A percentile compares a stretch with the other conserved stretches of the same genome.
Evolutionary conservation across 2,329 filamentous ascomycete species (phyloP).

Genomic region (Cladosporium sphaerospermum): DNA sequence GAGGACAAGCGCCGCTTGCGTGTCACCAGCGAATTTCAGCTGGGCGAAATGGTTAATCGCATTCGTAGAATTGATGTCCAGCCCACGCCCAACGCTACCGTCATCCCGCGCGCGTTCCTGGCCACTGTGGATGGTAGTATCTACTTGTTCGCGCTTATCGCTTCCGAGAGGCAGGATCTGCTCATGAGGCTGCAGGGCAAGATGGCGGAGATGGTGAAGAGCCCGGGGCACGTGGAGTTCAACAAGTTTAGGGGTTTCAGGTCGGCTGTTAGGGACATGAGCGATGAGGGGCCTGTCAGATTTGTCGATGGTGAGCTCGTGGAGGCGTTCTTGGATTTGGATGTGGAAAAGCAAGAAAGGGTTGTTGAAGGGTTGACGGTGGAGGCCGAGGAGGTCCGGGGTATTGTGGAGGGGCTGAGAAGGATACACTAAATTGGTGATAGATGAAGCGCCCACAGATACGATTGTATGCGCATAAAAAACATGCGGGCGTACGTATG

Average conservation of each 20-base stretch:
- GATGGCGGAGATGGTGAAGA: constrained; percentile 60
- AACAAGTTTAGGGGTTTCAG: constrained; percentile 75
- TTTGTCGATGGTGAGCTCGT: constrained; percentile 92
- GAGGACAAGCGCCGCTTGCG: constrained; percentile 68
- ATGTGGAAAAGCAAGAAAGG: constrained; percentile 51
- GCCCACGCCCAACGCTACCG: constrained; percentile 56
- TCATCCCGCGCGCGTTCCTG: constrained; percentile 78
- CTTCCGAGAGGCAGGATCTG: constrained; percentile 65
- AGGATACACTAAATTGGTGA: constrained; percentile 10
- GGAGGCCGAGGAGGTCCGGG: constrained; percentile 51
- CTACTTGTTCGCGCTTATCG: constrained; percentile 80
- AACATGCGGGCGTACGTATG: too few relatives aligned
- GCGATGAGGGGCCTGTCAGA: constrained; percentile 66
- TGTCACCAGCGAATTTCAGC: constrained; percentile 70
- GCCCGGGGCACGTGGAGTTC: constrained; percentile 70
- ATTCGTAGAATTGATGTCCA: constrained; percentile 70
- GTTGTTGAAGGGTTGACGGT: constrained; percentile 48
- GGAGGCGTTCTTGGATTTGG: constrained; percentile 72
- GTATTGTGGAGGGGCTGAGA: constrained; percentile 47
- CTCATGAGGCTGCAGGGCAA: constrained; percentile 73
- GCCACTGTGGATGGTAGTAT: constrained; percentile 88
- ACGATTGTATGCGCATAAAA: too few relatives aligned
- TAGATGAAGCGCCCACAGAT: too few relatives aligned
- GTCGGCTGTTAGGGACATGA: constrained; percentile 57
- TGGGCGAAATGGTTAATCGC: constrained; percentile 90